Evolutionary conservation across 805 yeast genomes (phyloP).

Genomic region (Candida palmyrensis): DNA sequence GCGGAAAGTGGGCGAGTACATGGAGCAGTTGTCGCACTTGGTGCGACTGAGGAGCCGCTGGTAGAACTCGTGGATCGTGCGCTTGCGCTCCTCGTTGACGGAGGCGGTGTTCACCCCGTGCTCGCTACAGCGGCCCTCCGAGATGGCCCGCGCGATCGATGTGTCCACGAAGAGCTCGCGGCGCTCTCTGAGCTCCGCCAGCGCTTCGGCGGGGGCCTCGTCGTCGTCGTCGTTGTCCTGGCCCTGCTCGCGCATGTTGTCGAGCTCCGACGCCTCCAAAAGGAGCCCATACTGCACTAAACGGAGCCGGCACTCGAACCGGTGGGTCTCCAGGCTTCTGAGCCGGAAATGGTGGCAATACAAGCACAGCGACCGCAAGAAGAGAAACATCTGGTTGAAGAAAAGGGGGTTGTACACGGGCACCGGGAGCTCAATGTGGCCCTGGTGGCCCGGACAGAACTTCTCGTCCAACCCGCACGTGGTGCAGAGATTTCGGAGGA

Average conservation of each 20-base stretch:
- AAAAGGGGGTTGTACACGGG: constrained; percentile 95
- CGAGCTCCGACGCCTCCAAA: constrained; percentile 71
- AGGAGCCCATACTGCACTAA: constrained; percentile 86
- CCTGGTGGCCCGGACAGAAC: constrained; percentile 97
- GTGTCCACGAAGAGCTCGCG: constrained; percentile 68
- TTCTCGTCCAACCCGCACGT: constrained; percentile 95
- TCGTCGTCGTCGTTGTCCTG: constrained; percentile 38
- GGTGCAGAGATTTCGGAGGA: constrained; percentile 78
- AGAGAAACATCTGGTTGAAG: constrained; percentile 83
- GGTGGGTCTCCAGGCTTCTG: constrained; percentile 63
- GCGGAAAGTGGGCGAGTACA: constrained; percentile 91
- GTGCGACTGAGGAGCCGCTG: constrained; percentile 67
- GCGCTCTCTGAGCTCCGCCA: constrained; percentile 46
- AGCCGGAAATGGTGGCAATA: constrained; percentile 86
- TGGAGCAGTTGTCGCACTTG: constrained; percentile 92
- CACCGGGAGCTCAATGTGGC: constrained; percentile 94
- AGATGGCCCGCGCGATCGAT: constrained; percentile 68
- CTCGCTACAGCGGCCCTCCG: constrained; percentile 66
- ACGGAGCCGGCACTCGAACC: constrained; percentile 69
- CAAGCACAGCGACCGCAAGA: constrained; percentile 79
- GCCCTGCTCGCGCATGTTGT: constrained; percentile 46
- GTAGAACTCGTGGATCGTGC: constrained; percentile 67
- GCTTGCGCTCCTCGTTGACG: constrained; percentile 82
- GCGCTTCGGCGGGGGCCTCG: constrained; percentile 33
- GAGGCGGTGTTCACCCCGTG: constrained; percentile 77